Base-by-base conservation (phyloP, 2,329 filamentous ascomycete genomes). In the Hypoxylon sp. region DNA sequence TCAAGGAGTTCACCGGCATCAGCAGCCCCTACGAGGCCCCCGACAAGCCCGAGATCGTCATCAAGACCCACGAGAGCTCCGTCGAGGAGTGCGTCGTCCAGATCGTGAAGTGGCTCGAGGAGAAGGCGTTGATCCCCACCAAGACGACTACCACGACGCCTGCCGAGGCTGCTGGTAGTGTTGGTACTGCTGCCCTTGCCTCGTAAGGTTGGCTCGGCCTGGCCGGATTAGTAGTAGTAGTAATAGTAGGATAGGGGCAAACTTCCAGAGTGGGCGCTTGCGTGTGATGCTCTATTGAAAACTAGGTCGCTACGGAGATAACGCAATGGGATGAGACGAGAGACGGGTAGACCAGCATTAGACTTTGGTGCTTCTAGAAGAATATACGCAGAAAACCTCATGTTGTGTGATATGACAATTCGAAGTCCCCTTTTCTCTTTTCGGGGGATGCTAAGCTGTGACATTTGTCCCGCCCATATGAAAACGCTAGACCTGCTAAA, bases 1-100 rank as follows among this genome's bases (percentile, higher is more conserved):
- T 98, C 80, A 95, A 96, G 80, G 93, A 98, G 71, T 99, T 99
- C 77, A 99, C 95, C 1, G 95, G 95, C 58, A 93, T 98, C 74
- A 94, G 90, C 70, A 93, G 94, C 28, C 95, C 95, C 1, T 99
- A 99, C 77, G 95, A 99, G 86, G 92, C 88, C 65, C 95, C 95
- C 4, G 82, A 89, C 77, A 88, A 88, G 61, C 87, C 95, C 1
- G 95, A 99, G 83, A 91, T 99, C 70, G 89, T 91, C 71, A 92
- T 99, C 76, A 86, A 87, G 80, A 96, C 91, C 47, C 88, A 93
- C 74, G 85, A 94, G 83, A 87, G 89, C 74, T 90, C 88, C 15
- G 92, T 98, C 3, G 91, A 97, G 84, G 92, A 97, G 75, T 93
- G 91, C 58, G 94, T 98, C 10, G 86, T 82, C 72, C 87, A 92